A percentile compares a stretch with the other conserved stretches of the same genome.
Conservation (phyloP, 2,329 filamentous ascomycete genomes). For the Talaromyces sp. region DNA sequence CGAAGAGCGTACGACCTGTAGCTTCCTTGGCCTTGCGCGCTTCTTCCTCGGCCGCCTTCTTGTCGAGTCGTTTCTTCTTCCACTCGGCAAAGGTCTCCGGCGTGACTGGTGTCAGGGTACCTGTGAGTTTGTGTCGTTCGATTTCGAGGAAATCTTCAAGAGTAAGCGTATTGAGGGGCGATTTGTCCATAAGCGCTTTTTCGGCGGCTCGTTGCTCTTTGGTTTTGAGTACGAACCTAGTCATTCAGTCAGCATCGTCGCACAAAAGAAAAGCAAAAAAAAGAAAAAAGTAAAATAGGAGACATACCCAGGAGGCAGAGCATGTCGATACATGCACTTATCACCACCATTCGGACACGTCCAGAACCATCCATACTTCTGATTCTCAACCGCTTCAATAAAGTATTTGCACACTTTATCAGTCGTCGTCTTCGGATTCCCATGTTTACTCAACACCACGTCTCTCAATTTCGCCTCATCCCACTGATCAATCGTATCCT, state of each 20-base stretch:
- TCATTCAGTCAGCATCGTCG: conserved; percentile 10
- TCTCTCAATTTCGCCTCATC: conserved; percentile 92
- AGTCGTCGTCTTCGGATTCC: conserved; percentile 89
- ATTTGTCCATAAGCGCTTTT: conserved; percentile 94
- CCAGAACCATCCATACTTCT: conserved; percentile 99
- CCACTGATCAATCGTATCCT: conserved; percentile 95
- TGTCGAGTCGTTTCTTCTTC: conserved; percentile 91
- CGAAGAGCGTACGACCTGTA: conserved; percentile 90
- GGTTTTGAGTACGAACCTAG: conserved; percentile 90
- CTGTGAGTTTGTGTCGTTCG: conserved; percentile 91
- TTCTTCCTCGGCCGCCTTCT: conserved; percentile 93
- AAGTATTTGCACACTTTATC: conserved; percentile 99
- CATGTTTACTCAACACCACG: conserved; percentile 93
- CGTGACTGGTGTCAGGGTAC: conserved; percentile 87
- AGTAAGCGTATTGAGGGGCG: conserved; percentile 87
- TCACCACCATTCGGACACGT: conserved; percentile 92
- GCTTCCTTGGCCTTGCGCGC: conserved; percentile 89
- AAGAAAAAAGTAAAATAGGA: not conserved
- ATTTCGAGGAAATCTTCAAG: conserved; percentile 97
- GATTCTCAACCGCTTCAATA: conserved; percentile 93
- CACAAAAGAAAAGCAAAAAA: not conserved
- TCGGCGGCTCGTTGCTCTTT: conserved; percentile 95
- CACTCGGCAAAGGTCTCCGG: conserved; percentile 90
- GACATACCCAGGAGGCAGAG: conserved; percentile 84
- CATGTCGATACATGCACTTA: conserved; percentile 98